phyloP scores from a whole-genome alignment of 176 grass and related monocot genomes.

The Poa annua region DNA sequence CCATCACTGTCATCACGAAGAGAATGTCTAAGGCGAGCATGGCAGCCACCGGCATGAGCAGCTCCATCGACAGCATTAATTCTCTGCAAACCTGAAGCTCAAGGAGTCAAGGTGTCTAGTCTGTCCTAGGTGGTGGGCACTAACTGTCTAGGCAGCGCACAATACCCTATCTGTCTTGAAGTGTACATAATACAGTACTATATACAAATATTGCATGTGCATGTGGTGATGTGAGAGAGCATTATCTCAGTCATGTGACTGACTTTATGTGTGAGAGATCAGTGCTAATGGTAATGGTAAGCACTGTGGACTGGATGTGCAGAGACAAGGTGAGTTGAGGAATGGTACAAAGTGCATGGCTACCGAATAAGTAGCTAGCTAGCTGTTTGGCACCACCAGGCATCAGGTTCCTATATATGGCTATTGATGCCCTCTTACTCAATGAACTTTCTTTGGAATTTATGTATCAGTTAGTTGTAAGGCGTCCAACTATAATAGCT shows the following conservation, averaged over 20 bases:
- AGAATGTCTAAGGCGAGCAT: slow-evolving; percentile 50
- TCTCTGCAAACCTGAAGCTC: not conserved
- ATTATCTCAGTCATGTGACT: not conserved
- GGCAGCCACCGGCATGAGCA: slow-evolving; percentile 39
- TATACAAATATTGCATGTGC: not conserved
- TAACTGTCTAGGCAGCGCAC: not conserved
- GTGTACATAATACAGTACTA: not conserved
- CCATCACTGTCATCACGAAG: slow-evolving; percentile 52
- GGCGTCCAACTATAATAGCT: no score
- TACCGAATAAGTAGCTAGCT: not conserved
- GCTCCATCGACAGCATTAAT: slow-evolving; percentile 21
- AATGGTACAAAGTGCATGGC: slow-evolving; percentile 40
- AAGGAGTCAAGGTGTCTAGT: not conserved
- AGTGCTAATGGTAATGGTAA: not conserved
- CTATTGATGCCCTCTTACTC: not conserved
- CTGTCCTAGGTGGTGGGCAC: slow-evolving; percentile 14
- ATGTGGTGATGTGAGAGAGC: not conserved
- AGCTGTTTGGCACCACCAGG: not conserved
- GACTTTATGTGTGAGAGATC: not conserved
- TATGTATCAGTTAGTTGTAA: no score
- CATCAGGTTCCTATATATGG: not conserved
- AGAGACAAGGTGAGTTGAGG: slow-evolving; percentile 19
- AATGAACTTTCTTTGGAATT: no score
- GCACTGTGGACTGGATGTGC: not conserved
- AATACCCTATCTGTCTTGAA: not conserved